These are phyloP conservation scores for Hibiscus trionum DNA, from an alignment of 345 rosid species.

Conservation along the genomic window DNA sequence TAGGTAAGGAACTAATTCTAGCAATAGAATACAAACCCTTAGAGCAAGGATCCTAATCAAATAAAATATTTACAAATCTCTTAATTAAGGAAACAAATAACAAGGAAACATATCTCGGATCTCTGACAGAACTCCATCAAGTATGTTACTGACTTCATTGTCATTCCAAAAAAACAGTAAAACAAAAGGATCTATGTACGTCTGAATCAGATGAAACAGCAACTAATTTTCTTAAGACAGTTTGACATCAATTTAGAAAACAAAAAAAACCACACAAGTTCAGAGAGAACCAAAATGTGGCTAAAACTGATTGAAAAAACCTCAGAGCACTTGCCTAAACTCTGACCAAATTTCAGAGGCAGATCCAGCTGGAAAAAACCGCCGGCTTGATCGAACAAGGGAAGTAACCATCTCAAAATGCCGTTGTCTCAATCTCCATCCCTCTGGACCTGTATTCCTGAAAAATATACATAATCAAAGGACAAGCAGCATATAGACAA, in stretches of 20 bases:
- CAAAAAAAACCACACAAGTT: background rate
- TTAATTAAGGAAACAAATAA: too few relatives aligned
- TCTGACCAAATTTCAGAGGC: slow-evolving; percentile 95
- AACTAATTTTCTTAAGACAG: background rate
- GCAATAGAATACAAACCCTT: too few relatives aligned
- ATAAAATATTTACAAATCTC: too few relatives aligned
- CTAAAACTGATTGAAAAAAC: background rate
- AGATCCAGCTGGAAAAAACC: slow-evolving; percentile 81
- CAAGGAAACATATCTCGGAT: too few relatives aligned
- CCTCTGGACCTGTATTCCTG: slow-evolving; percentile 97
- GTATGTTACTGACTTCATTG: background rate
- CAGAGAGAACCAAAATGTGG: background rate
- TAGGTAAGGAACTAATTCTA: too few relatives aligned
- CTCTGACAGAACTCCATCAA: too few relatives aligned
- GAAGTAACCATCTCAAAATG: slow-evolving; percentile 85
- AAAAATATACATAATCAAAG: slow-evolving; percentile 8
- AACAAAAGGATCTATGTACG: background rate
- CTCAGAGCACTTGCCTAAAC: slow-evolving; percentile 53
- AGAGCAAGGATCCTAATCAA: too few relatives aligned
- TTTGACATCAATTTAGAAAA: background rate
- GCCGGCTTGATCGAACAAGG: slow-evolving; percentile 78
- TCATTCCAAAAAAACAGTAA: background rate
- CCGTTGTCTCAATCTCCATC: slow-evolving; percentile 89
- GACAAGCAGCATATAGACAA: background rate
- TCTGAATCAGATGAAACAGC: background rate